phyloP scores from a whole-genome alignment of 2,329 filamentous ascomycete genomes.

The Nannizziopsis barbatae region DNA sequence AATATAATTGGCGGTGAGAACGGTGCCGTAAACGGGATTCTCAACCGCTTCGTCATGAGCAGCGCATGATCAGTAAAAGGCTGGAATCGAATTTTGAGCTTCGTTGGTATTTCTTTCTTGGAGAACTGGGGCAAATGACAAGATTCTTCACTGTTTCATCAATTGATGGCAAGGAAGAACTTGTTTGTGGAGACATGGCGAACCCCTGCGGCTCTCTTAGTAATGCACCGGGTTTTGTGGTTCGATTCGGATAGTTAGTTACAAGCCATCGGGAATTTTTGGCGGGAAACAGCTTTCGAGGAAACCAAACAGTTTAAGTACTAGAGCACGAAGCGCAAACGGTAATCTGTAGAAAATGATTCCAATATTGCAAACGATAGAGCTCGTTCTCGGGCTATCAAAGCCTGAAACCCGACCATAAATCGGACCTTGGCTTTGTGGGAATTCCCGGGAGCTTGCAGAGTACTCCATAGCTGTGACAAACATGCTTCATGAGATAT shows the following conservation, averaged over 20 bases:
- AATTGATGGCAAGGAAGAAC: neutral
- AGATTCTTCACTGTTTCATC: neutral
- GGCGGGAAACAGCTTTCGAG: slow-evolving; percentile 27
- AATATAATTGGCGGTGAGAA: slow-evolving; percentile 64
- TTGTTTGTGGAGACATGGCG: neutral
- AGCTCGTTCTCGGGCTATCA: too few relatives aligned
- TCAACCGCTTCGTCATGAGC: slow-evolving; percentile 60
- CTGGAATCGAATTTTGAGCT: too few relatives aligned
- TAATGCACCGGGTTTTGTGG: slow-evolving; percentile 5
- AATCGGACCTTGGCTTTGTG: too few relatives aligned
- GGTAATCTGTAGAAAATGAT: too few relatives aligned
- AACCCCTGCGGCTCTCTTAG: slow-evolving; percentile 4
- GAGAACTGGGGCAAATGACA: neutral
- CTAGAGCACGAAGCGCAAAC: neutral
- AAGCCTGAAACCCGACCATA: too few relatives aligned
- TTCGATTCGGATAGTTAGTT: slow-evolving; percentile 10
- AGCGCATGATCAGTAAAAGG: slow-evolving; percentile 23
- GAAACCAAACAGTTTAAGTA: slow-evolving; percentile 10
- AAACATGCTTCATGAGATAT: neutral
- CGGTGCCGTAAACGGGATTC: slow-evolving; percentile 81
- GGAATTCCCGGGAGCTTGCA: too few relatives aligned
- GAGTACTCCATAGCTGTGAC: too few relatives aligned
- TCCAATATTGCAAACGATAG: too few relatives aligned
- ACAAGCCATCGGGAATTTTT: slow-evolving; percentile 14
- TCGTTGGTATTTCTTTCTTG: too few relatives aligned